Conservation (phyloP, 345 rosid genomes). For the Rhizophora apiculata region DNA sequence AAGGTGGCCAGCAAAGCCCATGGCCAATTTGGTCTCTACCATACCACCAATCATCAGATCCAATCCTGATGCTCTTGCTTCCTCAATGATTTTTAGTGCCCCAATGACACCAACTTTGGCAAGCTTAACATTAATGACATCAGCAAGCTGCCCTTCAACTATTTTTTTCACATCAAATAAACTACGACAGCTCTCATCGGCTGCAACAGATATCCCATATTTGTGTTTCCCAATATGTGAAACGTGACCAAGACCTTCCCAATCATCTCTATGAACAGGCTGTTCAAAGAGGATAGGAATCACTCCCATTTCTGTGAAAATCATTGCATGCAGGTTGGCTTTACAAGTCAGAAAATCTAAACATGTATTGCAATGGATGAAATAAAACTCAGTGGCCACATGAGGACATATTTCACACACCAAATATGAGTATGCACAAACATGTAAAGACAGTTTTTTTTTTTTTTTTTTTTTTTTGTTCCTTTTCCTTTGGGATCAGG, state of each 20-base stretch:
- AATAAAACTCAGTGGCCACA: too few species aligned
- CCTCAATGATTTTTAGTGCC: constrained; percentile 71
- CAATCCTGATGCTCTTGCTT: constrained; percentile 62
- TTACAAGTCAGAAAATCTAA: neutral
- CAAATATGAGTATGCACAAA: neutral
- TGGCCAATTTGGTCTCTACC: constrained; percentile 93
- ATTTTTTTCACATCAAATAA: constrained; percentile 69
- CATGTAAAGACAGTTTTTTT: neutral
- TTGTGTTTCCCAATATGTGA: constrained; percentile 54
- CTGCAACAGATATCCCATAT: constrained; percentile 81
- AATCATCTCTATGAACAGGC: constrained; percentile 87
- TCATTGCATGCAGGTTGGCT: constrained; percentile 7
- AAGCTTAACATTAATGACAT: constrained; percentile 83
- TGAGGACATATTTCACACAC: too few species aligned
- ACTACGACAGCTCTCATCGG: constrained; percentile 88
- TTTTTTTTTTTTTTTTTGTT: too few species aligned
- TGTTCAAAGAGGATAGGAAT: constrained; percentile 90
- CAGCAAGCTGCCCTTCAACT: constrained; percentile 49
- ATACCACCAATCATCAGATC: constrained; percentile 88
- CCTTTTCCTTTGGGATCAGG: neutral
- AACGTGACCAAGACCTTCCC: constrained; percentile 88
- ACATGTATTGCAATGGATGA: too few species aligned
- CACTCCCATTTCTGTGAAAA: constrained; percentile 69
- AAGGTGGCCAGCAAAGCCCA: constrained; percentile 94
- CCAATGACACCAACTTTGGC: constrained; percentile 77